Base-by-base conservation (phyloP, 257 asterid species). In the Fraxinus pennsylvanica region DNA sequence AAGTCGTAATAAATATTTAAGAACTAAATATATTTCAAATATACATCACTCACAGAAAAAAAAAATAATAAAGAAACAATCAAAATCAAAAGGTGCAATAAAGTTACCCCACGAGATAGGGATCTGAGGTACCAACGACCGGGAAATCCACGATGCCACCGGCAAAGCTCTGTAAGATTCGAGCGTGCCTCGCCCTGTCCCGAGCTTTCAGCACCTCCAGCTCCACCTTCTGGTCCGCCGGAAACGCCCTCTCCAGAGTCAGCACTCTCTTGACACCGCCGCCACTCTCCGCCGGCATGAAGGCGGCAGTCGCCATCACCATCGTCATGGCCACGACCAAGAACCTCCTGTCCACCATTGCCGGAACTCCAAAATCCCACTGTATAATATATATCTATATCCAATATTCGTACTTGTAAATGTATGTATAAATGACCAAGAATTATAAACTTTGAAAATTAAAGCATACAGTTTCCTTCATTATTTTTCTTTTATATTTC, bases 111-210 rank as follows among this genome's bases (percentile, higher is more conserved):
- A 89, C 89, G 72, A 83, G 88, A 82, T 83, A 91, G 71, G 98
- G 98, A 85, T 93, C 97, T 75, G 97, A 89, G 25, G 88, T 82
- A 9, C 97, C 98, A 6, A 74, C 81, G 30, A 92, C 96, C 65
- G 88, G 85, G 70, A 93, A 92, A 88, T 90, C 91, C 6, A 93
- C 96, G 47, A 92, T 71, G 54, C 97, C 96, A 66, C 93, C 95
- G 82, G 92, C 83, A 73, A 85, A 87, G 61, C 91, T 83, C 82
- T 89, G 96, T 83, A 92, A 82, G 61, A 85, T 82, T 79, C 97
- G 91, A 78, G 89, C 88, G 85, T 94, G 98, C 80, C 98, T 90
- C 32, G 86, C 87, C 84, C 92, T 87, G 81, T 94, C 98, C 79
- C 98, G 91, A 72, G 89, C 91, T 82, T 84, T 89, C 76, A 89